Base-by-base conservation (phyloP, 1,284 basidiomycete species). In the Cronartium quercuum region DNA sequence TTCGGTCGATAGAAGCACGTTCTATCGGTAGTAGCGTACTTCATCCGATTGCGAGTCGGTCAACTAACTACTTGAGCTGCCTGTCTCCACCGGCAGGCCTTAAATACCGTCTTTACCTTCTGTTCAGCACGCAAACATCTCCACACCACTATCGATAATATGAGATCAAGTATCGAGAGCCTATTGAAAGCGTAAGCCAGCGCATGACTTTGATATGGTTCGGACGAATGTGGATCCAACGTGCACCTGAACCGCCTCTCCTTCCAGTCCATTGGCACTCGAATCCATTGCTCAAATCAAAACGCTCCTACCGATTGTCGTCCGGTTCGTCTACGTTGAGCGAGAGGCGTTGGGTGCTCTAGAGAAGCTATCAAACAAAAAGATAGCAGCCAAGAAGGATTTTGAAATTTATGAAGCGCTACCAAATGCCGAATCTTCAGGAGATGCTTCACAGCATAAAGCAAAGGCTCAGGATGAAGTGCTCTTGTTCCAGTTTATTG, bases 101-200 rank as follows among this genome's bases (percentile, higher is more conserved):
- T 95, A 76, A 94, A 94, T 78, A 93, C 92, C 4, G 91, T 95
- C 1, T 87, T 94, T 68, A 91, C 91, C 0, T 95, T 95, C 79
- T 87, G 91, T 71, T 90, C 90, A 2, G 89, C 91, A 0, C 86
- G 91, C 78, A 91, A 91, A 78, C 88, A 91, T 77, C 83, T 95
- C 66, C 89, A 91, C 1, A 89, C 88, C 2, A 92, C 91, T 0
- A 94, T 92, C 80, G 85, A 88, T 4, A 86, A 88, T 6, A 86
- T 94, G 44, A 86, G 89, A 63, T 85, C 85, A 12, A 91, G 91
- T 35, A 91, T 92, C 0, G 91, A 94, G 82, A 84, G 85, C 57
- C 84, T 93, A 15, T 83, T 92, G 9, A 90, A 90, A 79, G 84
- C 87, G 91, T 90, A 78, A 64, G 85, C 73, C 34, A 10, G 51